phyloP scores from a whole-genome alignment of 192 early-diverging fungal species.

The Coemansia sp. region DNA sequence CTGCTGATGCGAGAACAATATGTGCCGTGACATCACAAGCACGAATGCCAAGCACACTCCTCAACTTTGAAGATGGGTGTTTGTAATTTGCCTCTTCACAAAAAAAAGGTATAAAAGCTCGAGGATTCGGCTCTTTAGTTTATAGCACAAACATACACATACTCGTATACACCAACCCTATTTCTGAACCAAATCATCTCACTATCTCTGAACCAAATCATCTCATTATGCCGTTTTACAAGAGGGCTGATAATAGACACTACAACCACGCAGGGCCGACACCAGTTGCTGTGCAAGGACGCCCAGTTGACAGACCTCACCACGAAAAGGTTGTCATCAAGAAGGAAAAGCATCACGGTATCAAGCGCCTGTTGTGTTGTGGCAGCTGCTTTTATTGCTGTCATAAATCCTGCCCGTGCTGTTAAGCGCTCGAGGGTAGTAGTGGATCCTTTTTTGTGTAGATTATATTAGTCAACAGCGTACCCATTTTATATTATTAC shows the following conservation, averaged over 20 bases:
- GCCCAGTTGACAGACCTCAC: neutral
- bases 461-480: neutral
- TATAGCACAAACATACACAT: neutral
- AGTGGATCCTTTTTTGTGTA: neutral
- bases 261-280: neutral
- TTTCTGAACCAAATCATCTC: neutral
- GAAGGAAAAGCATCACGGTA: neutral
- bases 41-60: neutral
- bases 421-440: neutral
- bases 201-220: neutral
- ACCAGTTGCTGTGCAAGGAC: neutral
- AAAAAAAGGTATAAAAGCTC: neutral
- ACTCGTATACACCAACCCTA: neutral
- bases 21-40: neutral
- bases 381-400: neutral
- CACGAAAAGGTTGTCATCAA: constrained; percentile 3
- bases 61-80: neutral
- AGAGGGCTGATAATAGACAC: neutral
- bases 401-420: neutral
- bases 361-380: constrained; percentile 3
- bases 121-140: neutral
- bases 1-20: neutral
- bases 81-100: too few species aligned
- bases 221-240: neutral
- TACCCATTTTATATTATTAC: neutral